Evolutionary conservation across 306 rosid genomes (phyloP), one percentile per base, ranked within the genome.

Genomic region (Gastrolobium villosum): DNA sequence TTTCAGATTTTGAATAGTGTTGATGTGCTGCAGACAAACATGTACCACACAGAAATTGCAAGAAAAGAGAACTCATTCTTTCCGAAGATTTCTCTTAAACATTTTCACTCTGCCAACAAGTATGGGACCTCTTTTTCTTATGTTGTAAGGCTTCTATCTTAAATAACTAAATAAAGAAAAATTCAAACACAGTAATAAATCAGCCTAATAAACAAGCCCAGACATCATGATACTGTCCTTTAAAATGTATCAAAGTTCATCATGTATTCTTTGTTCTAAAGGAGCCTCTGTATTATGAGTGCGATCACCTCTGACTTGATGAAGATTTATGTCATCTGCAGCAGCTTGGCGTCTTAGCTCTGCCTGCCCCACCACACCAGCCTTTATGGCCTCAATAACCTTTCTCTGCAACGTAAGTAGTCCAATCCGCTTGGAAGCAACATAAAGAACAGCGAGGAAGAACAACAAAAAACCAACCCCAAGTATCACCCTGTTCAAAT

Each of bases 341-440:
- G 84, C 86, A 71, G 85, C 91, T 78, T 83, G 75, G 10, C 82
- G 90, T 83, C 86, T 86, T 13, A 76, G 50, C 9, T 74, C 84
- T 45, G 84, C 92, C 59, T 86, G 90, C 45, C 89, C 87, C 60
- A 57, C 85, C 87, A 90, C 46, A 65, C 97, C 98, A 10, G 96
- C 98, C 82, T 89, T 95, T 32, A 91, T 65, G 53, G 97, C 98
- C 69, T 89, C 91, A 7, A 89, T 91, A 75, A 93, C 94, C 70
- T 87, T 80, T 86, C 92, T 86, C 85, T 88, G 90, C 81, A 90
- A 81, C 11, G 61, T 66, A 31, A 95, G 92, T 31, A 92, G 20
- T 10, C 97, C 93, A 40, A 95, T 77, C 44, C 98, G 91, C 90
- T 89, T 94, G 10, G 95, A 92, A 70, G 90, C 95, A 65, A 90